Evolutionary conservation across 2,329 filamentous ascomycete genomes (phyloP), one percentile per base, ranked within the genome.

Genomic region (Apiospora marii): DNA sequence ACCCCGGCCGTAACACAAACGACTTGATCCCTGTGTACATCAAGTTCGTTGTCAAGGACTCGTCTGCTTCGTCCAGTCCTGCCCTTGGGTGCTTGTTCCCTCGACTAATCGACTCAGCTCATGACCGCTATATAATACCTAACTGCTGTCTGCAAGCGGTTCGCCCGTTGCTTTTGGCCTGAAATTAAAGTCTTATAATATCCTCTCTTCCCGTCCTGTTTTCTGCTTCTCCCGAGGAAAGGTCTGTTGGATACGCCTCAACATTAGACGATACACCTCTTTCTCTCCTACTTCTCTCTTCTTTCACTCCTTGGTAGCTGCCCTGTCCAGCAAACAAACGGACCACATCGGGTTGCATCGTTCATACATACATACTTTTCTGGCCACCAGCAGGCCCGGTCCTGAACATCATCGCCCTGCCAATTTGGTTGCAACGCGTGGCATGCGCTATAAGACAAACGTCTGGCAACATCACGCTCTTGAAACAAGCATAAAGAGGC

Each of bases 11-110:
- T 37, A 64, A 41, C 34, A 13, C 30, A n/a, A 41, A 6, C 58
- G 30, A 64, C 58, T 24, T 37, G 34, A 64, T 41, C 58, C 58
- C 34, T 64, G 58, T 64, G 58, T n/a, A 41, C 58, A 64, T 64
- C 58, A 41, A 64, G 58, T 64, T 64, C 34, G 19, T 64, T n/a
- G 19, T 41, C 53, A 37, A n/a, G 58, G 58, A 24, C 58, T 41
- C 58, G 58, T 64, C 58, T 64, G 58, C 34, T 64, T n/a, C 34
- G 58, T 64, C 22, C 34, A 41, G 12, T 41, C 34, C 58, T 41
- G 58, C 30, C 58, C 58, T 64, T 37, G 58, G 34, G 12, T 61
- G 53, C 30, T 34, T 61, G 30, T 61, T 61, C 30, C 58, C 53
- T 34, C 58, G n/a, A 34, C 58, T 64, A 30, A 37, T 22, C 8